Evolutionary conservation across 73 alveolate species (phyloP).

Genomic region (Stentor roeselii): DNA sequence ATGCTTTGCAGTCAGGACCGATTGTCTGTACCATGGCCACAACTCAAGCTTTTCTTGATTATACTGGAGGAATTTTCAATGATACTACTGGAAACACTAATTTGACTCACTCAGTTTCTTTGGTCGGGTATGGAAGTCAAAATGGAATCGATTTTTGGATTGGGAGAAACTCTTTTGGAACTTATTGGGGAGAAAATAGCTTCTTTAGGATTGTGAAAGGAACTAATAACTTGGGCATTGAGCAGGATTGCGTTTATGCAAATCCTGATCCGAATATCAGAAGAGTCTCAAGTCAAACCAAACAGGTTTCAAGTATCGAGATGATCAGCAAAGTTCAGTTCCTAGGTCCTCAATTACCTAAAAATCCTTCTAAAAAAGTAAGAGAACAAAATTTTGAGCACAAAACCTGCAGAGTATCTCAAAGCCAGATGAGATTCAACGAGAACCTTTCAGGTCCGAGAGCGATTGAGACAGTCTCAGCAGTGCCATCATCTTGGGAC

Average conservation of each 20-base stretch:
- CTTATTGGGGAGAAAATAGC: conserved; percentile 90
- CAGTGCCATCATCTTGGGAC: conserved; percentile 56
- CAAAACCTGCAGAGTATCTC: background rate
- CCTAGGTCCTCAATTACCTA: conserved; percentile 27
- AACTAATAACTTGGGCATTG: conserved; percentile 65
- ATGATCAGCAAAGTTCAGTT: background rate
- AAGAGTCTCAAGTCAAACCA: background rate
- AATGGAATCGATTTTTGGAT: conserved; percentile 83
- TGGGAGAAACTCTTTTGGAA: conserved; percentile 92
- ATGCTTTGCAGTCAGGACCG: conserved; percentile 86
- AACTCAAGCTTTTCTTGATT: conserved; percentile 46
- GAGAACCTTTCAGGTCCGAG: conserved; percentile 34
- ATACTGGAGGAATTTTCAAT: conserved; percentile 67
- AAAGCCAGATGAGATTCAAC: background rate
- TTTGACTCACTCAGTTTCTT: conserved; percentile 72
- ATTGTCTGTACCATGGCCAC: conserved; percentile 80
- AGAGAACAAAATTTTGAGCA: background rate
- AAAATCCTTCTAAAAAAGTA: conserved; percentile 26
- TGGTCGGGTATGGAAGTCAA: conserved; percentile 89
- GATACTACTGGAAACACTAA: conserved; percentile 51
- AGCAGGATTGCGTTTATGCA: conserved; percentile 74
- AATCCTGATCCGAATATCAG: conserved; percentile 46
- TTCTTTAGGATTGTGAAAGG: conserved; percentile 83
- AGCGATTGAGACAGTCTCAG: conserved; percentile 47
- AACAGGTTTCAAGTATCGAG: background rate